Percentiles rank a stretch among this genome's conserved stretches.
phyloP scores from a whole-genome alignment of 257 asterid genomes.

The Thymus mandschuricus region DNA sequence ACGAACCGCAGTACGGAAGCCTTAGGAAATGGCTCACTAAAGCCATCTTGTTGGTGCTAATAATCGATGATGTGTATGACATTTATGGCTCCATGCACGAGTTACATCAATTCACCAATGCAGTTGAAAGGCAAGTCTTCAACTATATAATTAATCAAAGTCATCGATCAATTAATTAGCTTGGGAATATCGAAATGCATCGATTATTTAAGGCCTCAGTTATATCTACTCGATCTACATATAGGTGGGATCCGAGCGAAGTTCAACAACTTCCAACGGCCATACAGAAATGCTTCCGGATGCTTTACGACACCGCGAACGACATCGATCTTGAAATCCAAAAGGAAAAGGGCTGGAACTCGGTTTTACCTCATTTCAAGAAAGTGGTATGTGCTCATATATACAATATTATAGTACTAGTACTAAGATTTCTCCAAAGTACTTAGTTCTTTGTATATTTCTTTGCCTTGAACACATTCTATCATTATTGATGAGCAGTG shows the following conservation, averaged over 20 bases:
- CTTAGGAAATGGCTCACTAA: slow-evolving; percentile 63
- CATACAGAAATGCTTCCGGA: slow-evolving; percentile 48
- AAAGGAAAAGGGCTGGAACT: slow-evolving; percentile 46
- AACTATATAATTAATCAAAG: background rate
- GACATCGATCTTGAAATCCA: slow-evolving; percentile 49
- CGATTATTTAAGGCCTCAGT: too few relatives aligned
- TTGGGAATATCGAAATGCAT: too few relatives aligned
- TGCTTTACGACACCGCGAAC: slow-evolving; percentile 40
- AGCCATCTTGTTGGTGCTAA: slow-evolving; percentile 40
- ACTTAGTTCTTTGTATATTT: too few relatives aligned
- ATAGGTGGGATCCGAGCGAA: slow-evolving; percentile 59
- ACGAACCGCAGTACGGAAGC: slow-evolving; percentile 47
- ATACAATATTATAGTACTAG: too few relatives aligned
- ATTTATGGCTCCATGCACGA: slow-evolving; percentile 54
- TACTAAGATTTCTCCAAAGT: too few relatives aligned
- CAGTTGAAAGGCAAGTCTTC: slow-evolving; percentile 43
- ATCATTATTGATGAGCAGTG: slow-evolving; percentile 39
- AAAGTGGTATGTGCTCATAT: slow-evolving; percentile 41
- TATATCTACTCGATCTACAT: background rate
- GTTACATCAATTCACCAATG: slow-evolving; percentile 49
- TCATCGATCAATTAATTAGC: too few relatives aligned
- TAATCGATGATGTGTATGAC: slow-evolving; percentile 69
- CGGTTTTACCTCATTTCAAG: slow-evolving; percentile 47
- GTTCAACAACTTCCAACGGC: slow-evolving; percentile 52
- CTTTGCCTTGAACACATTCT: too few relatives aligned